Evolutionary conservation across 2,329 filamentous ascomycete species (phyloP).

Genomic region (Apiospora sp.): DNA sequence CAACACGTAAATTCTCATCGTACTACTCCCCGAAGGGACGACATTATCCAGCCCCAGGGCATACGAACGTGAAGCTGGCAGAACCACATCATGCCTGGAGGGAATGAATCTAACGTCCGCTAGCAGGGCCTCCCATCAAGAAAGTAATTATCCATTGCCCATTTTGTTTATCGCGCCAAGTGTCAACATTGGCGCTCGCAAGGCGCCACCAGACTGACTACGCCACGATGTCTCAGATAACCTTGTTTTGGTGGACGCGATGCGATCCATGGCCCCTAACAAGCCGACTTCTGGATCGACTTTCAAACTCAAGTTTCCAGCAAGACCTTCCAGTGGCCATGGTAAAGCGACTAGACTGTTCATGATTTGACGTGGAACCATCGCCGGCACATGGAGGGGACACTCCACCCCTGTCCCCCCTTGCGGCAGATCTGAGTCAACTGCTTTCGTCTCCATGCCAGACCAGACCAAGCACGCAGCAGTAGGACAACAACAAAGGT

Average conservation of each 20-base stretch:
- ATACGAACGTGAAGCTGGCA: background rate
- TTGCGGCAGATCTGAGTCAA: background rate
- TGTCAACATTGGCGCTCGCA: background rate
- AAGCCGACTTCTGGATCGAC: background rate
- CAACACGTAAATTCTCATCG: background rate
- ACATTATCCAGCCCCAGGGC: background rate
- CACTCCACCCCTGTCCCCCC: background rate
- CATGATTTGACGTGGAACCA: background rate
- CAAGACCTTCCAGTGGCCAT: background rate
- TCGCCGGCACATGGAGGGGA: background rate
- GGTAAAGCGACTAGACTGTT: background rate
- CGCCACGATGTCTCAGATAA: slow-evolving; percentile 16
- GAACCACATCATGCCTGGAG: background rate
- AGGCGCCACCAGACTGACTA: background rate
- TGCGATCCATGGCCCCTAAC: background rate
- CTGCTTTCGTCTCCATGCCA: background rate
- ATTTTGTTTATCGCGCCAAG: background rate
- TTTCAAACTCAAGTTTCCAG: background rate
- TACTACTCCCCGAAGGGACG: background rate
- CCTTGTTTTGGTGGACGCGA: background rate
- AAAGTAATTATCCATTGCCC: too few species aligned
- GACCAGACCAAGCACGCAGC: background rate
- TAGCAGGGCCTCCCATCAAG: background rate
- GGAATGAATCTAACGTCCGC: background rate
- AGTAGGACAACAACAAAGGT: background rate